Evolutionary conservation across 441 rosid species (phyloP).

Genomic region (Adansonia madagascariensis): DNA sequence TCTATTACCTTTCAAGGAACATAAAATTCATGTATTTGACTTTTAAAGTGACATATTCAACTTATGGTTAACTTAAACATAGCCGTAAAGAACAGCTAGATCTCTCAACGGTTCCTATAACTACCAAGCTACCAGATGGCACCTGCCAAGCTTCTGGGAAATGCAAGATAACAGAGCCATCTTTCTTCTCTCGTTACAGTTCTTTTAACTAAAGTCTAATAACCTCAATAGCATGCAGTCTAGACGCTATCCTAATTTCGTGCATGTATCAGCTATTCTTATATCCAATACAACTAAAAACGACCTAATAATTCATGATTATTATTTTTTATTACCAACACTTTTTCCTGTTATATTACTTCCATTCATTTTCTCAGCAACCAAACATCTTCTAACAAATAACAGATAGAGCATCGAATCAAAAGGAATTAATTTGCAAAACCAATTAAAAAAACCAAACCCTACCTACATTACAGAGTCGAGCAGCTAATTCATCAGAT

Average conservation of each 20-base stretch:
- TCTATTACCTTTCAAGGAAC: background rate
- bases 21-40: background rate
- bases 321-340: background rate
- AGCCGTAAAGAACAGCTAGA: too few species aligned
- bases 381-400: constrained; percentile 1
- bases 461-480: constrained; percentile 7
- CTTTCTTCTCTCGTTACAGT: background rate
- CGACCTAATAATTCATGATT: background rate
- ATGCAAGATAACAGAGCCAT: background rate
- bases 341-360: background rate
- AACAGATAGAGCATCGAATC: background rate
- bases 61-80: background rate
- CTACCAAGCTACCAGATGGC: background rate
- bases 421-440: background rate
- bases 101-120: background rate
- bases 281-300: background rate
- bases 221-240: background rate
- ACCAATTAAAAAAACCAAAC: background rate
- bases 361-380: constrained; percentile 4
- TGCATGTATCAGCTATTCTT: background rate
- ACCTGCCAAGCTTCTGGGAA: background rate
- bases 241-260: background rate
- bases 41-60: background rate
- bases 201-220: background rate
- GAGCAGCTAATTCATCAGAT: background rate